Conservation (phyloP, 495 filamentous ascomycete species). For the Xylaria longipes region DNA sequence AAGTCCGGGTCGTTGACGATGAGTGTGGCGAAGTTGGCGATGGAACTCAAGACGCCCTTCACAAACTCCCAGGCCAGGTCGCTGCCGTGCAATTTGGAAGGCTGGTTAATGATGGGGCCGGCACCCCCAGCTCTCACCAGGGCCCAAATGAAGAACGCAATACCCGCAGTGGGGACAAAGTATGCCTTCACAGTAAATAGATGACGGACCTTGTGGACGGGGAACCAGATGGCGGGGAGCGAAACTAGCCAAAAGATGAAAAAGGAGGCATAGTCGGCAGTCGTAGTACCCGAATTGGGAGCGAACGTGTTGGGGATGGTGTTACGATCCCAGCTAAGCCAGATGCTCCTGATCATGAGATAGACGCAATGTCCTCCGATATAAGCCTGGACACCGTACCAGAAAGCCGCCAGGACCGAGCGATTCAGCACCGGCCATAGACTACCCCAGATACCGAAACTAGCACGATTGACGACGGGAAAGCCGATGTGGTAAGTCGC, state of each 20-base stretch:
- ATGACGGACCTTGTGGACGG: conserved; percentile 77
- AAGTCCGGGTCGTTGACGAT: conserved; percentile 91
- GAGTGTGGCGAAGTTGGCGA: conserved; percentile 92
- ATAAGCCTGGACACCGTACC: conserved; percentile 88
- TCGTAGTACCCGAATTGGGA: conserved; percentile 70
- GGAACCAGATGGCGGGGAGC: conserved; percentile 86
- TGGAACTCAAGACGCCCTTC: conserved; percentile 82
- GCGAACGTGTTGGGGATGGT: conserved; percentile 72
- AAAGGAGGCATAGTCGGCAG: conserved; percentile 77
- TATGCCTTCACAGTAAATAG: conserved; percentile 91
- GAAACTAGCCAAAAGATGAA: conserved; percentile 84
- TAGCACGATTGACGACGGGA: conserved; percentile 75
- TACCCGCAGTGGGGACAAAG: conserved; percentile 81
- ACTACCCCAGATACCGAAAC: conserved; percentile 86
- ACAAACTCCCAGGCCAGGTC: conserved; percentile 82
- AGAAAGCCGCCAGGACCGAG: conserved; percentile 84
- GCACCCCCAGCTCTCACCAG: conserved; percentile 82
- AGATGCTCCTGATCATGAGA: conserved; percentile 83
- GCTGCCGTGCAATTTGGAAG: conserved; percentile 66
- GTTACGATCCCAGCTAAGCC: conserved; percentile 62
- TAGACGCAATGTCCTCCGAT: conserved; percentile 85
- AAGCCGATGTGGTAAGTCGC: conserved; percentile 91
- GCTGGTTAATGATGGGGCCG: conserved; percentile 83
- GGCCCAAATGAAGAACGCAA: conserved; percentile 92
- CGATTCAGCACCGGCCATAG: conserved; percentile 93